Percentiles rank a stretch among this genome's conserved stretches.
Evolutionary conservation across 768 basidiomycete genomes (phyloP).

Genomic region (Dioszegia hungarica): DNA sequence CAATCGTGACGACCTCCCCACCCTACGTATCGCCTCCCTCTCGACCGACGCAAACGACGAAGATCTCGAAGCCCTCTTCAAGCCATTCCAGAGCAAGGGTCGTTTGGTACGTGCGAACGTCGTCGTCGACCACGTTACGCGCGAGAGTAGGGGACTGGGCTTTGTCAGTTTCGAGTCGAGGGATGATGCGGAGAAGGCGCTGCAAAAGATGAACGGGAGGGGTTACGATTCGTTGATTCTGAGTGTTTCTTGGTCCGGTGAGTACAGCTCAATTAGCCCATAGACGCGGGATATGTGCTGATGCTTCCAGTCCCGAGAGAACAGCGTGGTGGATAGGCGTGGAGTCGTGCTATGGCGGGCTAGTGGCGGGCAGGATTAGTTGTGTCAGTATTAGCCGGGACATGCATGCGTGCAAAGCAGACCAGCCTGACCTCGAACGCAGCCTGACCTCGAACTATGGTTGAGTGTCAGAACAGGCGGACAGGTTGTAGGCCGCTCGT

Average conservation of each 20-base stretch:
- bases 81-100: slow-evolving; percentile 59
- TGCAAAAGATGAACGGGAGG: slow-evolving; percentile 84
- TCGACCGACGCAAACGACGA: slow-evolving; percentile 91
- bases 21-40: slow-evolving; percentile 93
- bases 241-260: slow-evolving; percentile 61
- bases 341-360: not conserved
- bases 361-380: not conserved
- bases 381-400: not conserved
- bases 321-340: not conserved
- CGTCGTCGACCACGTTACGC: slow-evolving; percentile 89
- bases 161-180: slow-evolving; percentile 92
- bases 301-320: not conserved
- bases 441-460: too few relatives aligned
- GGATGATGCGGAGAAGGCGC: slow-evolving; percentile 73
- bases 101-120: slow-evolving; percentile 85
- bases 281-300: not conserved
- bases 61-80: slow-evolving; percentile 86
- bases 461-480: too few relatives aligned
- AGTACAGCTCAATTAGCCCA: slow-evolving; percentile 13
- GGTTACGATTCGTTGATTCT: slow-evolving; percentile 87
- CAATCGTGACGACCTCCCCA: slow-evolving; percentile 84
- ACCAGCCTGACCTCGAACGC: too few relatives aligned
- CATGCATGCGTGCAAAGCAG: not conserved
- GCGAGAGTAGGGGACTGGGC: slow-evolving; percentile 91
- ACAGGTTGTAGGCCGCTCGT: too few relatives aligned